Percentiles rank a stretch among this genome's conserved stretches.
Conservation (phyloP, 192 early-diverging fungal species). For the Backusella circina region DNA sequence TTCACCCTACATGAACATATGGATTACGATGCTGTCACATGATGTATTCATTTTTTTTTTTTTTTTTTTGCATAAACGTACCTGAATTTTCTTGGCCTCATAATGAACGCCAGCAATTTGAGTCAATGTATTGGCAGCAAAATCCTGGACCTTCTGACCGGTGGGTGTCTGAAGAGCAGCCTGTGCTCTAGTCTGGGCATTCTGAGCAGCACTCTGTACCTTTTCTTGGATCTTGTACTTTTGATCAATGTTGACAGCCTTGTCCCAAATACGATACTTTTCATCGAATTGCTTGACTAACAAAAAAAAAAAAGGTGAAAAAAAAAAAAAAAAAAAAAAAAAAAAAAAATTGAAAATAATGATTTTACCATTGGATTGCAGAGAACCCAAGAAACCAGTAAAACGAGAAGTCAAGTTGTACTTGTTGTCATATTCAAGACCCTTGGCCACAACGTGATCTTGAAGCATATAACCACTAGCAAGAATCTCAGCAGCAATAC, state of each 20-base stretch:
- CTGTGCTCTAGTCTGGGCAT: slow-evolving; percentile 39
- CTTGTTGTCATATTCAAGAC: slow-evolving; percentile 62
- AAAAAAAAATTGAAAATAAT: no score
- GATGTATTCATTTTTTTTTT: not conserved
- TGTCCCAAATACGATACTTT: slow-evolving; percentile 50
- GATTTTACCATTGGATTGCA: slow-evolving; percentile 25
- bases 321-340: not conserved
- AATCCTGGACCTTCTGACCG: slow-evolving; percentile 48
- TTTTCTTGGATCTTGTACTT: slow-evolving; percentile 57
- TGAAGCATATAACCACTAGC: slow-evolving; percentile 64
- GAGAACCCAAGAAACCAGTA: slow-evolving; percentile 22
- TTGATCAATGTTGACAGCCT: slow-evolving; percentile 44
- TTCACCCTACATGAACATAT: not conserved
- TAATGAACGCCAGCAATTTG: slow-evolving; percentile 52
- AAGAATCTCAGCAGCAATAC: slow-evolving; percentile 65
- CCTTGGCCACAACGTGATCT: slow-evolving; percentile 61
- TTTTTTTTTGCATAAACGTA: not conserved
- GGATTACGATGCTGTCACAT: not conserved
- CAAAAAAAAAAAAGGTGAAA: not conserved
- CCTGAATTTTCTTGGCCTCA: slow-evolving; percentile 51
- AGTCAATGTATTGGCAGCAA: slow-evolving; percentile 41
- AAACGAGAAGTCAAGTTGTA: slow-evolving; percentile 50
- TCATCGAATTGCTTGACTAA: slow-evolving; percentile 42
- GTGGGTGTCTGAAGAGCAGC: slow-evolving; percentile 48
- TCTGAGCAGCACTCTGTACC: slow-evolving; percentile 39